Percentiles rank a stretch among this genome's conserved stretches.
phyloP scores from a whole-genome alignment of 768 basidiomycete species.

The Tylopilus felleus region DNA sequence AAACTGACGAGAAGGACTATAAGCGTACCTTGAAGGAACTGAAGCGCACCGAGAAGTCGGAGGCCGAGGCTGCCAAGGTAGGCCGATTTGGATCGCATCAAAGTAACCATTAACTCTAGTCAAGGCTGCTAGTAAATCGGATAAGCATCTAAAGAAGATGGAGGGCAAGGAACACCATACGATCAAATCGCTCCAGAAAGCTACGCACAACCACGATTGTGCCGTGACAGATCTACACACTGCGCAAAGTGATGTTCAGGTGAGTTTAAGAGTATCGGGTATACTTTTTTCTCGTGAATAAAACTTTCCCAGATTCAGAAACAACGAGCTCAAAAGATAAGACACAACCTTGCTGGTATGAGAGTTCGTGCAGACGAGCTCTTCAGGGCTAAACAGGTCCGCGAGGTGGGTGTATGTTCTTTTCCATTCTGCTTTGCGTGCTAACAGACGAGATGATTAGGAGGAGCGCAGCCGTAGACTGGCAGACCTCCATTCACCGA shows the following conservation, averaged over 20 bases:
- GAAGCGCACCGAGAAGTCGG: conserved; percentile 48
- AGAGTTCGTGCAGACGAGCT: conserved; percentile 21
- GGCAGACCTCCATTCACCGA: conserved; percentile 5
- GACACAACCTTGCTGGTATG: conserved; percentile 16
- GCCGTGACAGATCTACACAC: conserved; percentile 41
- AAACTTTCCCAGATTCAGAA: conserved; percentile 21
- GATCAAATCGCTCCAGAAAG: conserved; percentile 49
- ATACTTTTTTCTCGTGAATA: not conserved
- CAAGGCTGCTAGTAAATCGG: conserved; percentile 46
- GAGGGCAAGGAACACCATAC: conserved; percentile 49
- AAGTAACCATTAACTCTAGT: not conserved
- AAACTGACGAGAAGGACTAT: conserved; percentile 47
- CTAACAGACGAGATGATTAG: not conserved
- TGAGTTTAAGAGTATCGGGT: conserved; percentile 13
- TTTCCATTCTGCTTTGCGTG: not conserved
- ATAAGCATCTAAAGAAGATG: conserved; percentile 45
- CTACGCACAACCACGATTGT: conserved; percentile 49
- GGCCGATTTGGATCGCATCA: not conserved
- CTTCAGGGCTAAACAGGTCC: conserved; percentile 17
- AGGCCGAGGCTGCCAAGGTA: conserved; percentile 52
- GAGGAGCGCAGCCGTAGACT: conserved; percentile 22
- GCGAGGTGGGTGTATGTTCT: conserved; percentile 16
- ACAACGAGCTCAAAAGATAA: conserved; percentile 20
- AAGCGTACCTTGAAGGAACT: conserved; percentile 55
- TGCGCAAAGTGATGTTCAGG: conserved; percentile 46